Evolutionary conservation across 2,329 filamentous ascomycete species (phyloP), one percentile per base, ranked within the genome.

Genomic region (Blastomyces percursus): DNA sequence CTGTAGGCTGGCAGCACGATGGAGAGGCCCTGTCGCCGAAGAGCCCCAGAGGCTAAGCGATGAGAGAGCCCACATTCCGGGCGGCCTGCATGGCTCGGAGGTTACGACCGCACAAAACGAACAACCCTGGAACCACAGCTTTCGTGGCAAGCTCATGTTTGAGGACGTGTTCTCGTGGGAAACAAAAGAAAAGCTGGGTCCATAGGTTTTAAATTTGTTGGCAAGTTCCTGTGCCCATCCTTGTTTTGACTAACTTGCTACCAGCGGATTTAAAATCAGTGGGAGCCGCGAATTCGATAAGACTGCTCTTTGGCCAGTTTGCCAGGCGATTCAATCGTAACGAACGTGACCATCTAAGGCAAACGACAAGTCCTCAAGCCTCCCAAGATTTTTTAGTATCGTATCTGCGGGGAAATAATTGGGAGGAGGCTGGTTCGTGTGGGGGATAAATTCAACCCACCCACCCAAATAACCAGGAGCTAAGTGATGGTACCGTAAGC

Each of bases 131-230:
- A 55, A n/a, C 24, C 24, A 30, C 12, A 50, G n/a, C 59, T 61
- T 35, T 61, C 59, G 59, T 61, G 59, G 59, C 59, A 61, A 54
- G 51, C 59, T 52, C 35, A 54, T 42, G 48, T 55, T 55, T 55
- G 59, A 60, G 46, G 56, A 59, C 38, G 38, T 21, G 38, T 24
- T 27, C n/a, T 16, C 9, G 38, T 9, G 14, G 11, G 21, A n/a
- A n/a, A n/a, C n/a, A n/a, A n/a, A 30, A 30, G 2, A 30, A 14
- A 21, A 38, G 32, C 12, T 35, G 32, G 52, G 19, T 38, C n/a
- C 8, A 19, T 21, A 21, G 32, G 7, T 12, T 38, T n/a, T 5
- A 12, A 5, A 8, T 30, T 30, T 30, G 27, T 30, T 30, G 27
- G 27, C 27, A 30, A 30, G 27, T 30, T 30, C 27, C 27, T 30